phyloP scores from a whole-genome alignment of 2,329 filamentous ascomycete genomes.

The Sporothrix pallida region DNA sequence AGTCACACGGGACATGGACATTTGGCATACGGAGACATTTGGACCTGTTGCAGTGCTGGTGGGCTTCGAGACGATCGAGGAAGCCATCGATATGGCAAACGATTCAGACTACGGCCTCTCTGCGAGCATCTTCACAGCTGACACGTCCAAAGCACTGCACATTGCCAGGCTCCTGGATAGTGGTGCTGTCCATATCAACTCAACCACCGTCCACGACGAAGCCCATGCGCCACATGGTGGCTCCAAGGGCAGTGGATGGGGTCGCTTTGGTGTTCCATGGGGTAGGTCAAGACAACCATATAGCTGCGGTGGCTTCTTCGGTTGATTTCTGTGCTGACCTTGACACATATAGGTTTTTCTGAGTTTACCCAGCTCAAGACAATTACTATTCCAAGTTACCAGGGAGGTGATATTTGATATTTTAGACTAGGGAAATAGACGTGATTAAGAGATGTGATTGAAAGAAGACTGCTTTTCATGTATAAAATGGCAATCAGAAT shows the following conservation, averaged over 20 bases:
- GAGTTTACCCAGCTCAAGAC: neutral
- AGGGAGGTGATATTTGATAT: neutral
- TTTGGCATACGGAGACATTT: conserved; percentile 78
- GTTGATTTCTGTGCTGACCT: neutral
- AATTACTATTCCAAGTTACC: neutral
- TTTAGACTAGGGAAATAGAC: neutral
- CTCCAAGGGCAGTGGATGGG: conserved; percentile 67
- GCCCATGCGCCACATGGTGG: conserved; percentile 68
- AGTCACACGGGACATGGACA: conserved; percentile 71
- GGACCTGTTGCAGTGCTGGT: conserved; percentile 75
- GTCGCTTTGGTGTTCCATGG: conserved; percentile 55
- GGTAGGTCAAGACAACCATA: neutral
- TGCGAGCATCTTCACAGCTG: conserved; percentile 73
- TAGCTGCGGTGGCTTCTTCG: neutral
- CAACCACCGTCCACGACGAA: conserved; percentile 70
- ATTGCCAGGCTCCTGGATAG: conserved; percentile 69
- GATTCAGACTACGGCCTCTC: conserved; percentile 80
- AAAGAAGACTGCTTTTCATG: too few relatives aligned
- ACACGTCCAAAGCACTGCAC: conserved; percentile 64
- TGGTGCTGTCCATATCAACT: conserved; percentile 72
- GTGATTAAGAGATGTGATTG: too few relatives aligned
- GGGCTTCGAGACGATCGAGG: conserved; percentile 69
- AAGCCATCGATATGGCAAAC: conserved; percentile 76
- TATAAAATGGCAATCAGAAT: too few relatives aligned
- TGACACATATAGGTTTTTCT: neutral